Percentiles rank a stretch among this genome's conserved stretches.
These are phyloP conservation scores for Fennellomyces sp. DNA, from an alignment of 371 early-diverging fungal species.

Conservation along the genomic window DNA sequence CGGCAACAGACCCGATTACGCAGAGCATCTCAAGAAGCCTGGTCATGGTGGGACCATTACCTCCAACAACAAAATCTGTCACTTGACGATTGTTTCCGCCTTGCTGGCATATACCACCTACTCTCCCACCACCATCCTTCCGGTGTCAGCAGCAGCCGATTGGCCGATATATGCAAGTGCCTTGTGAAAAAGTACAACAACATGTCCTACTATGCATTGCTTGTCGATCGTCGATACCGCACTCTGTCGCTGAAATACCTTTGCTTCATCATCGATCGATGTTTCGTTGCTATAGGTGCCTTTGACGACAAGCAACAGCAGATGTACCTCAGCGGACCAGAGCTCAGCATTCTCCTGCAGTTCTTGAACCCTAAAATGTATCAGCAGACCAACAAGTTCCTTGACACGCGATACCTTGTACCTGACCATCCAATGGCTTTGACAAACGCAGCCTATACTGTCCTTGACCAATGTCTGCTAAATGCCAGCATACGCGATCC, in stretches of 20 bases:
- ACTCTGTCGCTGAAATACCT: conserved; percentile 23
- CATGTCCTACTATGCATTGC: conserved; percentile 12
- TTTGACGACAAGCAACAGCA: conserved; percentile 11
- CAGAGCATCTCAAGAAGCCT: conserved; percentile 13
- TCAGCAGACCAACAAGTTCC: conserved; percentile 17
- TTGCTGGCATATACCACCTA: conserved; percentile 29
- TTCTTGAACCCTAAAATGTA: conserved; percentile 56
- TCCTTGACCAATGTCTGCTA: conserved; percentile 15
- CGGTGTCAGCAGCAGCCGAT: conserved; percentile 11
- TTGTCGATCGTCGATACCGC: conserved; percentile 35
- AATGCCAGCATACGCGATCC: conserved; percentile 19
- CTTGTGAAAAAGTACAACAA: conserved; percentile 9
- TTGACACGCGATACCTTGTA: conserved; percentile 18
- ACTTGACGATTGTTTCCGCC: conserved; percentile 10
- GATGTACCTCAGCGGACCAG: conserved; percentile 43
- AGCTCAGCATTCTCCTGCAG: conserved; percentile 51
- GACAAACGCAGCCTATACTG: conserved; percentile 12
- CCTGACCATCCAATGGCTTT: conserved; percentile 18
- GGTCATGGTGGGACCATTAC: conserved; percentile 30
- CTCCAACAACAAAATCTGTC: conserved; percentile 5
- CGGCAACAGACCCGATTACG: conserved; percentile 8
- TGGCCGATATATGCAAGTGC: conserved; percentile 22
- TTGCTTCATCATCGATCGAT: conserved; percentile 22
- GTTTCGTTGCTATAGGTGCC: conserved; percentile 20
- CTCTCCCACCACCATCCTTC: conserved; percentile 4